Evolutionary conservation across 495 filamentous ascomycete genomes (phyloP).

Genomic region (Durotheca rogersii): DNA sequence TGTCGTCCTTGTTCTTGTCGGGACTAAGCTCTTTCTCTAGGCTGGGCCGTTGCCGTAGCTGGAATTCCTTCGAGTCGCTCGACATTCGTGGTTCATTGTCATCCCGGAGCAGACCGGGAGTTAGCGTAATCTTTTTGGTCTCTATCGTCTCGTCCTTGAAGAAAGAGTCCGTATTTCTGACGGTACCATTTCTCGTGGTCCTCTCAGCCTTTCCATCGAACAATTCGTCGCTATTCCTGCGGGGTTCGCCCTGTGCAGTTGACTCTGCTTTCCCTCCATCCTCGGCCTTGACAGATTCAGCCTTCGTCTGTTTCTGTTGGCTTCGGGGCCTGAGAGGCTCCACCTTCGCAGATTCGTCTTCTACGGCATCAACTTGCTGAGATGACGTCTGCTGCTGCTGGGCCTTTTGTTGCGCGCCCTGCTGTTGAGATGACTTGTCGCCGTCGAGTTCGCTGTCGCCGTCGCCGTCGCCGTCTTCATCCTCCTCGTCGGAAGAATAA

Average conservation of each 20-base stretch:
- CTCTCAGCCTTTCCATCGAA: slow-evolving; percentile 59
- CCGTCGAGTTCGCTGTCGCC: slow-evolving; percentile 68
- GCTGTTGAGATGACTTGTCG: slow-evolving; percentile 47
- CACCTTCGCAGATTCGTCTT: slow-evolving; percentile 51
- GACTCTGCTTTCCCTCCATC: slow-evolving; percentile 27
- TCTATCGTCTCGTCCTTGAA: slow-evolving; percentile 95
- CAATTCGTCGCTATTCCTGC: slow-evolving; percentile 65
- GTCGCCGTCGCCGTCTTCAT: slow-evolving; percentile 72
- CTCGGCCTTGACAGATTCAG: slow-evolving; percentile 38
- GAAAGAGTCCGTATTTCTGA: slow-evolving; percentile 90
- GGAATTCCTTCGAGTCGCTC: slow-evolving; percentile 62
- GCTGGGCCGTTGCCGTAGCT: slow-evolving; percentile 48
- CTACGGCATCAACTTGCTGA: slow-evolving; percentile 37
- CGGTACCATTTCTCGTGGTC: slow-evolving; percentile 78
- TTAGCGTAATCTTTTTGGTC: slow-evolving; percentile 96
- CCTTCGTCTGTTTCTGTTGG: slow-evolving; percentile 48
- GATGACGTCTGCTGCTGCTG: slow-evolving; percentile 32
- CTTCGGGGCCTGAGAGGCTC: slow-evolving; percentile 47
- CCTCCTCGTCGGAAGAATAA: slow-evolving; percentile 87
- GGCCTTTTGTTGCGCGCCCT: slow-evolving; percentile 38
- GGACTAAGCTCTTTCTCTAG: slow-evolving; percentile 52
- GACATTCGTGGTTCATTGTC: slow-evolving; percentile 63
- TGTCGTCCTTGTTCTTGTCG: slow-evolving; percentile 57
- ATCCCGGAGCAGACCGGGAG: slow-evolving; percentile 89
- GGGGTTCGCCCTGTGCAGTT: slow-evolving; percentile 28